Base-by-base conservation (phyloP, 805 yeast genomes). In the Candida caryicola region DNA sequence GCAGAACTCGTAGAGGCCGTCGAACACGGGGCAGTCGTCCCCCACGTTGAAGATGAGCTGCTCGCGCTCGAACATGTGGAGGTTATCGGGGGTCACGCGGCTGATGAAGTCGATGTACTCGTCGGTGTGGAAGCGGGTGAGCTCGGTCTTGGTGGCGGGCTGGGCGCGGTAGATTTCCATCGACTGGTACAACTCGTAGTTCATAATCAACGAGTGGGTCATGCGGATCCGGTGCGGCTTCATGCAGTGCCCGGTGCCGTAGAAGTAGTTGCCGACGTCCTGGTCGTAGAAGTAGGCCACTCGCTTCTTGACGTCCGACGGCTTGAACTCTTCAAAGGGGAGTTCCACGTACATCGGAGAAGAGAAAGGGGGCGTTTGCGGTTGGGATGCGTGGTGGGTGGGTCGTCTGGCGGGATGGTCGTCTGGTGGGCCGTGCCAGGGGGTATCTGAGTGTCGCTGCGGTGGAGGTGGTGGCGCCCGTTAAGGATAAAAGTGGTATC, bases 241-340 rank as follows among this genome's bases (percentile, higher is more conserved):
- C 60, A 55, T 55, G 23, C 58, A 57, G 33, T 55, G 60, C 23
- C 60, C 60, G 2, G 60, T 57, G 10, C 60, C 60, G 37, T 55
- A 55, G 32, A 57, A 57, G 50, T 55, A 55, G 44, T 55, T 55
- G 4, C 60, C 60, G 23, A 55, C 59, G 18, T 55, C 60, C 19
- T 54, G 55, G 31, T 55, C 60, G 38, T 55, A 55, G 46, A 55
- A 55, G 41, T 55, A 55, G 16, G 60, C 55, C 42, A 55, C 59
- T 10, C 60, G 43, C 31, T 51, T 55, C 38, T 51, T 50, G 10
- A 48, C 44, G 34, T 38, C 36, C 40, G 49, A 48, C 26, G 52
- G 57, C 34, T 53, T 49, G 47, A 55, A 47, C 27, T 54, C 59
- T 46, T 55, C 60, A 39, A 55, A 55, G 17, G 60, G 60, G 21